Conservation (phyloP, 495 filamentous ascomycete genomes). For the Daldinia vernicosa region DNA sequence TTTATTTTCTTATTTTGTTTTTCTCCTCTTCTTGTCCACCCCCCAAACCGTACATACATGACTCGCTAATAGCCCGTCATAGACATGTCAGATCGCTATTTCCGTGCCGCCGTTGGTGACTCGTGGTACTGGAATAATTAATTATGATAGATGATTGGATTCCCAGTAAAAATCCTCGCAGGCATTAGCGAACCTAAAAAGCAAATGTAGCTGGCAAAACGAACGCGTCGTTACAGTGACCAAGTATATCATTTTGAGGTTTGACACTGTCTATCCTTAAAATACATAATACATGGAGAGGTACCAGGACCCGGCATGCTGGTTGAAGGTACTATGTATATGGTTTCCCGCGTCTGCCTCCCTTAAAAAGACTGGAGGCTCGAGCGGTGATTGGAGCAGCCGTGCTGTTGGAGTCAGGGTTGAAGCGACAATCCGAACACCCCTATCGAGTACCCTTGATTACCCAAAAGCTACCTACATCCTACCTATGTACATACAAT, state of each 20-base stretch:
- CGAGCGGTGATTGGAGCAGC: slow-evolving; percentile 14
- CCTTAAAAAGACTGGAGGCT: slow-evolving; percentile 22
- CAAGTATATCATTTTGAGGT: neutral
- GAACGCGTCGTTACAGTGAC: slow-evolving; percentile 36
- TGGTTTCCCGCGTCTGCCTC: slow-evolving; percentile 23
- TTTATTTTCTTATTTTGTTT: neutral
- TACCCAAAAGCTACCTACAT: no score
- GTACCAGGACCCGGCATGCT: neutral
- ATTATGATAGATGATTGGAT: slow-evolving; percentile 39
- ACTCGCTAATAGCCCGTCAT: slow-evolving; percentile 39
- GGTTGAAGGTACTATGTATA: slow-evolving; percentile 10
- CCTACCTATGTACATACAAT: neutral
- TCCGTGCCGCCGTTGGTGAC: slow-evolving; percentile 37
- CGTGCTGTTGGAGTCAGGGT: slow-evolving; percentile 22
- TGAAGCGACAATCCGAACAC: slow-evolving; percentile 25
- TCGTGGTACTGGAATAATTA: slow-evolving; percentile 31
- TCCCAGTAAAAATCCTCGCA: slow-evolving; percentile 34
- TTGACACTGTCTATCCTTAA: neutral
- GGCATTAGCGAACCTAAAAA: slow-evolving; percentile 31
- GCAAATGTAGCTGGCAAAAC: slow-evolving; percentile 14
- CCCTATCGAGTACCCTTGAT: slow-evolving; percentile 21
- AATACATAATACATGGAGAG: neutral
- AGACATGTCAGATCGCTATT: slow-evolving; percentile 40
- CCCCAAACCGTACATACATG: slow-evolving; percentile 18
- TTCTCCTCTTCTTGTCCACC: slow-evolving; percentile 9